A percentile compares a stretch with the other conserved stretches of the same genome.
phyloP scores from a whole-genome alignment of 1,284 basidiomycete species.

The Wolfiporia cocos region DNA sequence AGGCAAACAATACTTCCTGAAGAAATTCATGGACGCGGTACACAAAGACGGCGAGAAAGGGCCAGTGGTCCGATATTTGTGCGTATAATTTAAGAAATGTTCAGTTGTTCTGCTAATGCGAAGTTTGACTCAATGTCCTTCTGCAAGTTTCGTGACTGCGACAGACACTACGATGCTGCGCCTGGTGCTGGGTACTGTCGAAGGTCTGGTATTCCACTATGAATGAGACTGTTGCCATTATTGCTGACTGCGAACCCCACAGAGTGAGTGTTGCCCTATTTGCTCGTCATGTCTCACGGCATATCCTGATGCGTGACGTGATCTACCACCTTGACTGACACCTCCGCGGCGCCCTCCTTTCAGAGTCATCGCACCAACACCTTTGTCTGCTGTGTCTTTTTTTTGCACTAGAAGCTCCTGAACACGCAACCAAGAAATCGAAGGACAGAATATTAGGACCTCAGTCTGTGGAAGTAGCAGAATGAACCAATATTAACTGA shows the following conservation, averaged over 20 bases:
- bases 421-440: too few species aligned
- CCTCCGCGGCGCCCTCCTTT: constrained; percentile 18
- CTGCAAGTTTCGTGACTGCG: constrained; percentile 78
- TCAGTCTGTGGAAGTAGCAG: too few species aligned
- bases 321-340: constrained; percentile 17
- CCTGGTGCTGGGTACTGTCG: constrained; percentile 91
- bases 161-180: constrained; percentile 89
- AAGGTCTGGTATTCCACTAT: constrained; percentile 58
- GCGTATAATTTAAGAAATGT: too few species aligned
- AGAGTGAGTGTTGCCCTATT: constrained; percentile 66
- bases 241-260: constrained; percentile 18
- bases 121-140: too few species aligned
- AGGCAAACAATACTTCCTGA: constrained; percentile 88
- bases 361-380: constrained; percentile 41
- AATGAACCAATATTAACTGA: too few species aligned
- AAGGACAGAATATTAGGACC: too few species aligned
- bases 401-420: too few species aligned
- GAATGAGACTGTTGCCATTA: constrained; percentile 6
- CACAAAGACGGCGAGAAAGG: constrained; percentile 82
- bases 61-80: constrained; percentile 88
- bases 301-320: too few species aligned
- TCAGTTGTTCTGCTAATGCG: too few species aligned
- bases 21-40: constrained; percentile 77
- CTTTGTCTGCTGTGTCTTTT: constrained; percentile 28
- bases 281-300: constrained; percentile 18